Percentiles rank a stretch among this genome's conserved stretches.
phyloP scores from a whole-genome alignment of 192 early-diverging fungal genomes.

The Backusella sp. region DNA sequence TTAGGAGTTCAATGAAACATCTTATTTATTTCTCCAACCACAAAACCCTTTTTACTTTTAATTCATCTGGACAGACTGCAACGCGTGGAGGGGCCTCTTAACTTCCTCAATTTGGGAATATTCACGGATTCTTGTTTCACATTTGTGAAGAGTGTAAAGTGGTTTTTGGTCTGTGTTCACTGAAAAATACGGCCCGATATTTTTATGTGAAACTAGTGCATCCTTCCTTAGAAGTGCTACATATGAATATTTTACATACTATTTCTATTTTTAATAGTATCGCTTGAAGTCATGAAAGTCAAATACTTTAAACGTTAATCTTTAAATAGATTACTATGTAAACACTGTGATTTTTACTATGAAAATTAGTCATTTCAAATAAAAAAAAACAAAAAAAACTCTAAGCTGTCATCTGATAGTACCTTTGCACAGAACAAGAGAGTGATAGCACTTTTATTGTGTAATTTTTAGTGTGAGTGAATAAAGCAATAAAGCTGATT shows the following conservation, averaged over 20 bases:
- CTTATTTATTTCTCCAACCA: neutral
- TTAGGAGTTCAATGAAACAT: slow-evolving; percentile 3
- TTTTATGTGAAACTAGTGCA: neutral
- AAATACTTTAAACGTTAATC: too few relatives aligned
- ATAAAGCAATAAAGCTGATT: neutral
- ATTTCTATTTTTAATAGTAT: neutral
- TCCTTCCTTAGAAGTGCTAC: neutral
- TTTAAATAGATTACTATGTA: too few relatives aligned
- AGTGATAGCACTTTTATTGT: neutral
- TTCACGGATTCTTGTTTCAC: neutral
- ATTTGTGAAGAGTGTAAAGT: neutral
- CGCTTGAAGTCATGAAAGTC: neutral
- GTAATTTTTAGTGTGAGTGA: neutral
- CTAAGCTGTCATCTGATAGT: too few relatives aligned
- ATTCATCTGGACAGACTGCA: neutral
- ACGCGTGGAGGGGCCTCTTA: neutral
- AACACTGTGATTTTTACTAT: too few relatives aligned
- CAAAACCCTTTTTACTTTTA: neutral
- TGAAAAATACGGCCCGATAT: neutral
- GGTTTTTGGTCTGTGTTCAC: neutral
- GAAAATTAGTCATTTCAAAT: too few relatives aligned
- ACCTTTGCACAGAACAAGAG: too few relatives aligned
- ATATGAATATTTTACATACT: neutral
- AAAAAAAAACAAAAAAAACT: too few relatives aligned
- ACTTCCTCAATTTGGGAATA: neutral